These are phyloP conservation scores for Aspergillus coremiiformis DNA, from an alignment of 495 filamentous ascomycete genomes.

Conservation along the genomic window DNA sequence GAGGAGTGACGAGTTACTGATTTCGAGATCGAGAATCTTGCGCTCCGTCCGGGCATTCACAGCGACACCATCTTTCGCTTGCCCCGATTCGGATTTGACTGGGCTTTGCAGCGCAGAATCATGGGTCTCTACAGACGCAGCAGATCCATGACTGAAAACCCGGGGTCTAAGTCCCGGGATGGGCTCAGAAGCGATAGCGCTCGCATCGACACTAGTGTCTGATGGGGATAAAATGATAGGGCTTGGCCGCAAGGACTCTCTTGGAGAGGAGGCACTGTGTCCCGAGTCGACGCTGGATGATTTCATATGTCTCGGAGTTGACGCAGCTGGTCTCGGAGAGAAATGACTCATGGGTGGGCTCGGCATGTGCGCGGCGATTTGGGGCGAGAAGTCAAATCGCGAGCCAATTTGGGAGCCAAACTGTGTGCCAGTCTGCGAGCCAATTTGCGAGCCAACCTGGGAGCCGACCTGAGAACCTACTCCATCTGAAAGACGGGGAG, in stretches of 20 bases:
- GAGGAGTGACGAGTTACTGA: slow-evolving; percentile 89
- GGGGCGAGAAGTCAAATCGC: slow-evolving; percentile 13
- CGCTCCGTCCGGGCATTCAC: slow-evolving; percentile 82
- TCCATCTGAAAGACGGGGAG: slow-evolving; percentile 23
- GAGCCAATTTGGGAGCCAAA: slow-evolving; percentile 13
- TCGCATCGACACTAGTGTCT: slow-evolving; percentile 16
- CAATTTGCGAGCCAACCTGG: slow-evolving; percentile 14
- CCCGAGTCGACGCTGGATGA: slow-evolving; percentile 35
- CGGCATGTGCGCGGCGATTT: slow-evolving; percentile 15
- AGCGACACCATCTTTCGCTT: slow-evolving; percentile 55
- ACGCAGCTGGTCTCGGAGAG: slow-evolving; percentile 13
- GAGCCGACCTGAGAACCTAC: slow-evolving; percentile 10
- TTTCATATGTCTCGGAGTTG: slow-evolving; percentile 26
- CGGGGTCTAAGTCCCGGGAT: slow-evolving; percentile 31
- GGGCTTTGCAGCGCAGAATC: slow-evolving; percentile 36
- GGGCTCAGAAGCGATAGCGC: slow-evolving; percentile 22
- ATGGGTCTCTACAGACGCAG: slow-evolving; percentile 24
- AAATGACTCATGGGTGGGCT: slow-evolving; percentile 18
- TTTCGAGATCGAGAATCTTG: slow-evolving; percentile 96
- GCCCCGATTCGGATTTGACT: slow-evolving; percentile 36
- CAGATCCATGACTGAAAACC: slow-evolving; percentile 36
- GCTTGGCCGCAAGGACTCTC: slow-evolving; percentile 28
- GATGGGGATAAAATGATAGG: slow-evolving; percentile 27
- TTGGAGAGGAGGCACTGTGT: slow-evolving; percentile 12
- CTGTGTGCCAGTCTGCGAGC: slow-evolving; percentile 7